A percentile compares a stretch with the other conserved stretches of the same genome.
These are phyloP conservation scores for Melaleuca alternifolia DNA, from an alignment of 345 rosid genomes.

Conservation along the genomic window DNA sequence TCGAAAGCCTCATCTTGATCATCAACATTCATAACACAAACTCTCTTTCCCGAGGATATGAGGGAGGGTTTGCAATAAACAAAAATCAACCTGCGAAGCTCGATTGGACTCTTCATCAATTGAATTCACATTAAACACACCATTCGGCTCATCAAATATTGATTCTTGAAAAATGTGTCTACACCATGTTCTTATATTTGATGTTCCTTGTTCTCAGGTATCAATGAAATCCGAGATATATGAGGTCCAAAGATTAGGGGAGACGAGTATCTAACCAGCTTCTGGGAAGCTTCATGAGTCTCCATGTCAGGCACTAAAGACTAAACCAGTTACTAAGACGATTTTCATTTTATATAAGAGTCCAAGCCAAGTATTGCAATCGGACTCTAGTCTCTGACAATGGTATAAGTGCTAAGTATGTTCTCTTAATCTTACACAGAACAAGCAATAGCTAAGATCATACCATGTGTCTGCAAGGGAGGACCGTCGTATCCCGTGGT, in stretches of 20 bases:
- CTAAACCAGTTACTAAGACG: not conserved
- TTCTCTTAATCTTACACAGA: not conserved
- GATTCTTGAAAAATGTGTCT: not conserved
- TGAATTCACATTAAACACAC: not conserved
- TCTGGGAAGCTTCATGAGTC: not conserved
- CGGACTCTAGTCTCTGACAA: not conserved
- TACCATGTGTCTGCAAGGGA: constrained; percentile 65
- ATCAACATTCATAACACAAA: not conserved
- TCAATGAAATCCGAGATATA: not conserved
- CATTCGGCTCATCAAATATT: not conserved
- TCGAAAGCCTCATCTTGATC: not conserved
- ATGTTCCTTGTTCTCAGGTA: not conserved
- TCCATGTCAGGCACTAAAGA: not conserved
- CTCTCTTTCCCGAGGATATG: not conserved
- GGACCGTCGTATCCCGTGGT: constrained; percentile 39
- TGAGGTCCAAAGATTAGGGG: not conserved
- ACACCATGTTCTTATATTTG: not conserved
- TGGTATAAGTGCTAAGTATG: not conserved
- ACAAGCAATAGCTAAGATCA: not conserved
- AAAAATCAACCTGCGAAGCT: not conserved
- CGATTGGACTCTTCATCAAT: not conserved
- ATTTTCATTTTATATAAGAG: not conserved
- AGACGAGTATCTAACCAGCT: not conserved
- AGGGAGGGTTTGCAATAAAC: not conserved
- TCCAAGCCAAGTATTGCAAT: not conserved